phyloP scores from a whole-genome alignment of 805 yeast genomes.

The Starmerella sirachaensis region DNA sequence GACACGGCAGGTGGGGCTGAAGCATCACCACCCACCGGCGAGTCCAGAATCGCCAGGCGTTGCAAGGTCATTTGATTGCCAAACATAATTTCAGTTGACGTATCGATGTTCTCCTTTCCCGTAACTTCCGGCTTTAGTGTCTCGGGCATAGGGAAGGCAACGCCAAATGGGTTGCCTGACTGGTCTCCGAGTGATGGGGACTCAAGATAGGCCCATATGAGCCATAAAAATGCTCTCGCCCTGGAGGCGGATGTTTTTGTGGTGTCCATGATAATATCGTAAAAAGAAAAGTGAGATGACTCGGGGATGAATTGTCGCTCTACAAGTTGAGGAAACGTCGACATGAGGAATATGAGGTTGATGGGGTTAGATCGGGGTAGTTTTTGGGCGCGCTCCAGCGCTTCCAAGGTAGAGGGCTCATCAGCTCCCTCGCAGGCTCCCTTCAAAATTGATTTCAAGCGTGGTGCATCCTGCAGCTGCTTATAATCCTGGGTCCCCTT shows the following conservation, averaged over 20 bases:
- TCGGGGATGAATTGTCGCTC: conserved; percentile 32
- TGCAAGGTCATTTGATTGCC: conserved; percentile 34
- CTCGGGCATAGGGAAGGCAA: conserved; percentile 34
- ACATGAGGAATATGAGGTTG: conserved; percentile 60
- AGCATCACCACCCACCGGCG: conserved; percentile 2
- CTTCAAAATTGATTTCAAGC: conserved; percentile 78
- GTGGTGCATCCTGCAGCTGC: conserved; percentile 88
- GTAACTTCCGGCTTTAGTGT: conserved; percentile 25
- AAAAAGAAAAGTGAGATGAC: conserved; percentile 26
- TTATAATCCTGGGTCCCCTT: conserved; percentile 47
- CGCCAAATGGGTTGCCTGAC: conserved; percentile 46
- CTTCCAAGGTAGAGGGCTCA: conserved; percentile 15
- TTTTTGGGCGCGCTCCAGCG: conserved; percentile 2
- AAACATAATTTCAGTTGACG: conserved; percentile 34
- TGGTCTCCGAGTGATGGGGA: conserved; percentile 46
- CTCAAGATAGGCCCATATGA: conserved; percentile 68
- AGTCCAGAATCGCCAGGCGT: conserved; percentile 29
- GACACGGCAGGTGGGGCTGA: conserved; percentile 2
- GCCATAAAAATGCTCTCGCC: conserved; percentile 69
- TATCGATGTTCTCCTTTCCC: conserved; percentile 34
- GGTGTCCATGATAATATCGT: conserved; percentile 53
- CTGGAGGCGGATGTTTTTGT: conserved; percentile 52
- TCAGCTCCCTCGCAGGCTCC: conserved; percentile 66
- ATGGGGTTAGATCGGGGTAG: conserved; percentile 54
- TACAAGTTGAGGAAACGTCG: conserved; percentile 46